Base-by-base conservation (phyloP, 176 grass and related monocot species). In the Bromus sterilis region DNA sequence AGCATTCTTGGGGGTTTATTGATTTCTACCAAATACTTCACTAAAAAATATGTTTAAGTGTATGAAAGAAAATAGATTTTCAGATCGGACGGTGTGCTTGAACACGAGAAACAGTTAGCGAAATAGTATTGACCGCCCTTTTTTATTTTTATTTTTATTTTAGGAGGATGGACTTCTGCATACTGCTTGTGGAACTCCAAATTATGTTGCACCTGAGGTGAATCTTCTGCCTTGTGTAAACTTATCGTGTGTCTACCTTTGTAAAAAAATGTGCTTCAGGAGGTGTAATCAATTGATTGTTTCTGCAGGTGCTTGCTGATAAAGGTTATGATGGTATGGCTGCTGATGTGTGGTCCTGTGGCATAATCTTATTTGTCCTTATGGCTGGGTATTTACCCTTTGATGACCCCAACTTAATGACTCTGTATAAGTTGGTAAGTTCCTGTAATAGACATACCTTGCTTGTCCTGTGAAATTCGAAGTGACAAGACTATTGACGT, bases 171-270 rank as follows among this genome's bases (percentile, higher is more conserved):
- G 92, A 34, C 83, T 99, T 71, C 83, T 99, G 66, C 96, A 99
- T 86, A 99, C 96, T 74, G 89, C 96, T 69, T 99, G 96, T 43
- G 96, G 96, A 73, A 99, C 96, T 24, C 96, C 96, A 77, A 99
- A 99, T 73, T 99, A 99, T 74, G 92, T 99, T 56, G 96, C 96
- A 32, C 96, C 96, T 71, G 96, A 99, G 96, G 96, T 99, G 82
- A 68, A 36, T 56, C 34, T 55, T 82, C 65, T 3, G 1, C 34
- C 31, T 74, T 74, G 5, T 9, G 14, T 84, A 59, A 30, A n/a
- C 6, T 49, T 56, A 32, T 33, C 41, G 1, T 80, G 51, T 80
- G 60, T 24, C 13, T 40, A 55, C 77, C 11, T 82, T 48, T 1
- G 73, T 29, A 51, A 33, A 51, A 11, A 25, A 75, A 75, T 74